phyloP scores from a whole-genome alignment of 2,329 filamentous ascomycete species.

The Colletotrichum simmondsii region DNA sequence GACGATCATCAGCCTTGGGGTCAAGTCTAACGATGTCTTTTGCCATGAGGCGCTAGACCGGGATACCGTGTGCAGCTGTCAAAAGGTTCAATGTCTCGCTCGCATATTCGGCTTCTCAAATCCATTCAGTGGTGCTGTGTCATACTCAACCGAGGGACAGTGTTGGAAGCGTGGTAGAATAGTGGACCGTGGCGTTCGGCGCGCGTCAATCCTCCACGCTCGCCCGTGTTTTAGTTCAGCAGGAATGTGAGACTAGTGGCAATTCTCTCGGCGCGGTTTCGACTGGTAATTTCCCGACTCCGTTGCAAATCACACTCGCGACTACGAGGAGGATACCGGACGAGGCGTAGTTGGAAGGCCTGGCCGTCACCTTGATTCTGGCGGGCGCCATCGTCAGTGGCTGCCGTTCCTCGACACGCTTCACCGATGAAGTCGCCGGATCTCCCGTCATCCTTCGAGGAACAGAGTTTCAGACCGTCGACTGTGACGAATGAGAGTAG shows the following conservation, averaged over 20 bases:
- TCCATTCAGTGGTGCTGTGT: not conserved
- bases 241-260: constrained; percentile 14
- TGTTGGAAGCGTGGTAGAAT: not conserved
- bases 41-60: constrained; percentile 4
- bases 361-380: not conserved
- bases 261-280: not conserved
- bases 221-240: not conserved
- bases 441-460: not conserved
- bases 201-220: constrained; percentile 4
- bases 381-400: constrained; percentile 13
- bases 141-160: not conserved
- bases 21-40: not conserved
- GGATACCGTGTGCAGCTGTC: constrained; percentile 18
- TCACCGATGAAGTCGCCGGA: not conserved
- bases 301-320: not conserved
- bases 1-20: constrained; percentile 12
- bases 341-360: not conserved
- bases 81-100: constrained; percentile 5
- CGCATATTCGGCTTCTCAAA: not conserved
- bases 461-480: constrained; percentile 19
- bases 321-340: not conserved
- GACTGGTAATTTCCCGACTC: constrained; percentile 5
- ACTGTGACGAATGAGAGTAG: constrained; percentile 8
- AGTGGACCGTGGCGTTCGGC: constrained; percentile 10
- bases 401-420: constrained; percentile 3